phyloP scores from a whole-genome alignment of 176 grass and related monocot genomes.

The Rhynchospora tenuis region DNA sequence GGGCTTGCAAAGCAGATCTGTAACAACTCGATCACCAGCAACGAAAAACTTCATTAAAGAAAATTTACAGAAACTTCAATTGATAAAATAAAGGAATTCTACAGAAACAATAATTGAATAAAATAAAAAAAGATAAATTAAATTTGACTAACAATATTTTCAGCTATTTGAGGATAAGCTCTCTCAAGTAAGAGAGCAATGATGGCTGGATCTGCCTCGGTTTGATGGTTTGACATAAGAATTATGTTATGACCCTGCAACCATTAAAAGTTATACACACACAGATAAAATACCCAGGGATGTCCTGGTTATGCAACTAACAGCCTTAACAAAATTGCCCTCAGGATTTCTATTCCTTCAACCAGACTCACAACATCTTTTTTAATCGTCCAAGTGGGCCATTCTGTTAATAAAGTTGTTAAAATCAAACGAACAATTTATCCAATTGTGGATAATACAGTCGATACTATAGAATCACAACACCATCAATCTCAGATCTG shows the following conservation, averaged over 20 bases:
- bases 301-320: not conserved
- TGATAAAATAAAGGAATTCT: slow-evolving; percentile 12
- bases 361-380: not conserved
- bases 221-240: slow-evolving; percentile 98
- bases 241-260: slow-evolving; percentile 95
- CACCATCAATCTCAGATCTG: not conserved
- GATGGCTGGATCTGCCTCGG: slow-evolving; percentile 89
- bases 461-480: not conserved
- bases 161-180: slow-evolving; percentile 58
- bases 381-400: not conserved
- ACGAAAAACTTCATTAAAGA: slow-evolving; percentile 64
- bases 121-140: not conserved
- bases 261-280: slow-evolving; percentile 9
- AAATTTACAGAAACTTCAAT: slow-evolving; percentile 6
- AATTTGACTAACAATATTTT: slow-evolving; percentile 66
- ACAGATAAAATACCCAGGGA: not conserved
- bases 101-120: slow-evolving; percentile 24
- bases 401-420: not conserved
- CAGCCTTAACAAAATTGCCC: not conserved
- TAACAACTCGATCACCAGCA: slow-evolving; percentile 92
- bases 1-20: slow-evolving; percentile 92
- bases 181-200: slow-evolving; percentile 82
- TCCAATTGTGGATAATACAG: not conserved
- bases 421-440: not conserved
- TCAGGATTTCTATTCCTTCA: not conserved